Evolutionary conservation across 2,329 filamentous ascomycete genomes (phyloP), one percentile per base, ranked within the genome.

Genomic region (Pseudopithomyces chartarum): DNA sequence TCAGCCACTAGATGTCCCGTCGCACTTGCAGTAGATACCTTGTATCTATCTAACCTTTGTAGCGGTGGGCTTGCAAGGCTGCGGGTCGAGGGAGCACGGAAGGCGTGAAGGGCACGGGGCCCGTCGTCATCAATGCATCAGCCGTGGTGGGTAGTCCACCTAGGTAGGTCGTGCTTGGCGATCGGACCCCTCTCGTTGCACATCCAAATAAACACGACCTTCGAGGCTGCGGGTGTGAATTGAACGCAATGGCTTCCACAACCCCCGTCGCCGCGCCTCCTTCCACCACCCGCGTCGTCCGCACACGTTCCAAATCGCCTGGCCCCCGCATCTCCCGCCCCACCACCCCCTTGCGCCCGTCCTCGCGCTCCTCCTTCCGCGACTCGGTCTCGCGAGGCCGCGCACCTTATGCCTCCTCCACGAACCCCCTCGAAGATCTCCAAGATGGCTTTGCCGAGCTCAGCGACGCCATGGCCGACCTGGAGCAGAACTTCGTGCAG

Each of bases 401-500:
- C 50, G 67, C 63, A 79, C 73, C 84, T 63, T 80, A 82, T 48
- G 75, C 81, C 34, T 82, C 84, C 44, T 79, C 82, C 3, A 77
- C 84, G 3, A 87, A 88, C 57, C 92, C 92, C 0, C 86, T 98
- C 58, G 91, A 94, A 65, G 79, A 84, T 2, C 88, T 98, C 56
- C 93, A 98, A 73, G 91, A 92, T 0, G 89, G 90, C 13, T 98
- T 99, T 76, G 92, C 92, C 13, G 95, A 99, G 78, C 84, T 99
- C 1, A 90, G 91, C 10, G 95, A 99, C 76, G 90, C 90, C 56
- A 93, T 98, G 86, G 92, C 92, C 22, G 95, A 98, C 68, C 85
- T 99, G 10, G 95, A 99, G 80, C 91, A 92, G 58, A 98, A 99
- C 76, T 92, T 98, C 81, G 92, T 96, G 89, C 92, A 97, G 74